These are phyloP conservation scores for Omphalotus olearius DNA, from an alignment of 1,284 basidiomycete species.

Conservation along the genomic window DNA sequence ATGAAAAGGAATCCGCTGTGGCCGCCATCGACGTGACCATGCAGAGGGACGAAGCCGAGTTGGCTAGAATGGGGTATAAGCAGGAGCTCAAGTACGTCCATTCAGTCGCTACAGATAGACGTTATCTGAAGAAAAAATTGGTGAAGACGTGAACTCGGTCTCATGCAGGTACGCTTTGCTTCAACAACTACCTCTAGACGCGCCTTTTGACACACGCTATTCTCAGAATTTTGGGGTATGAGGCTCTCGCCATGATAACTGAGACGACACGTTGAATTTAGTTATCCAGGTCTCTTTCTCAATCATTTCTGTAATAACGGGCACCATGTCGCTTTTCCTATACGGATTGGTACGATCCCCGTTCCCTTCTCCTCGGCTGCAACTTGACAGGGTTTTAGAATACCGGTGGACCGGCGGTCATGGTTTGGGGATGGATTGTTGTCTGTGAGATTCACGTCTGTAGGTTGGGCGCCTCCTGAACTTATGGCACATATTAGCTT, in stretches of 20 bases:
- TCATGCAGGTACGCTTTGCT: slow-evolving; percentile 47
- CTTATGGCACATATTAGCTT: slow-evolving; percentile 31
- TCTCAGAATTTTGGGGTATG: slow-evolving; percentile 62
- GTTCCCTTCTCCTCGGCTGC: slow-evolving; percentile 8
- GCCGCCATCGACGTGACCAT: slow-evolving; percentile 8
- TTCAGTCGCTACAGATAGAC: slow-evolving; percentile 1
- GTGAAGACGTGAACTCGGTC: slow-evolving; percentile 48
- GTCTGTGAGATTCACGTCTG: slow-evolving; percentile 37
- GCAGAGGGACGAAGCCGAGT: slow-evolving; percentile 53
- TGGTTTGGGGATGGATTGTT: slow-evolving; percentile 73
- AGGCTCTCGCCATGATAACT: not conserved
- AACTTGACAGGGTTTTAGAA: slow-evolving; percentile 27
- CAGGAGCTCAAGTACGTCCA: slow-evolving; percentile 62
- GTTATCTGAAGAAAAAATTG: not conserved
- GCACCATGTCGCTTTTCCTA: slow-evolving; percentile 60
- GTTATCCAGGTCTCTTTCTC: slow-evolving; percentile 55
- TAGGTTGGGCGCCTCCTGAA: slow-evolving; percentile 3
- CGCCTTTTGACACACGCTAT: slow-evolving; percentile 1
- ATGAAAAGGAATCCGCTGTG: not conserved
- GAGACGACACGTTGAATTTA: not conserved
- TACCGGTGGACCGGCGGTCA: slow-evolving; percentile 69
- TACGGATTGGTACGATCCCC: slow-evolving; percentile 52
- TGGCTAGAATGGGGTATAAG: slow-evolving; percentile 73
- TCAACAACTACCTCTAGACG: not conserved
- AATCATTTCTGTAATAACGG: slow-evolving; percentile 71